Conservation (phyloP, 2,329 filamentous ascomycete species). For the Thelonectria blattea region DNA sequence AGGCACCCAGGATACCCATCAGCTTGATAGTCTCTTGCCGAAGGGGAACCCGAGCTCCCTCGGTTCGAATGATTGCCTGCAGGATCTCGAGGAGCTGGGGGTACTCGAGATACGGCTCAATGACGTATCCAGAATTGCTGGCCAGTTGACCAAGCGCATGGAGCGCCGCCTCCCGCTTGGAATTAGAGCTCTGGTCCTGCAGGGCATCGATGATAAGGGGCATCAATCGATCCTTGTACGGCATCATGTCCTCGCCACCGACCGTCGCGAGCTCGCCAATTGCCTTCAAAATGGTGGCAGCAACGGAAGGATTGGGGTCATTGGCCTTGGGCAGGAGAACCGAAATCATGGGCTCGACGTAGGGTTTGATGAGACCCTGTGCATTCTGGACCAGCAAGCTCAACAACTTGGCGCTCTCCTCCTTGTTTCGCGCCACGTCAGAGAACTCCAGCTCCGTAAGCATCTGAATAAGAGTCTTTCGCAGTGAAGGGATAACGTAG, state of each 20-base stretch:
- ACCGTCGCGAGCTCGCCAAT: constrained; percentile 94
- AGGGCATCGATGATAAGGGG: constrained; percentile 91
- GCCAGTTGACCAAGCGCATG: constrained; percentile 90
- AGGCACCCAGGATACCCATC: constrained; percentile 90
- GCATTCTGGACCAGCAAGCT: constrained; percentile 93
- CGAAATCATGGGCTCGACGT: constrained; percentile 94
- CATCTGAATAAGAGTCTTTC: constrained; percentile 94
- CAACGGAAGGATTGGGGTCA: constrained; percentile 84
- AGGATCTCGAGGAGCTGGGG: constrained; percentile 91
- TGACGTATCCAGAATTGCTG: constrained; percentile 97
- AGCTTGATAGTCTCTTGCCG: constrained; percentile 95
- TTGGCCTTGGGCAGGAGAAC: constrained; percentile 92
- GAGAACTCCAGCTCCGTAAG: constrained; percentile 96
- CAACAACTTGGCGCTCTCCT: constrained; percentile 92
- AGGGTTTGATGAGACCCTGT: constrained; percentile 90
- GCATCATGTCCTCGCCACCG: constrained; percentile 90
- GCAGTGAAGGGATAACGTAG: constrained; percentile 93
- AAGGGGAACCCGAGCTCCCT: constrained; percentile 80
- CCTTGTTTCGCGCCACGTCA: constrained; percentile 91
- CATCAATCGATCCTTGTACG: constrained; percentile 92
- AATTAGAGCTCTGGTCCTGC: constrained; percentile 89
- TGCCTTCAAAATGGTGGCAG: constrained; percentile 92
- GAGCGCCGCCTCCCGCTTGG: constrained; percentile 89
- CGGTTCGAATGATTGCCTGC: constrained; percentile 91
- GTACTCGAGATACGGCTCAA: constrained; percentile 93